phyloP scores from a whole-genome alignment of 2,329 filamentous ascomycete genomes.

The Fusarium nematophilum region DNA sequence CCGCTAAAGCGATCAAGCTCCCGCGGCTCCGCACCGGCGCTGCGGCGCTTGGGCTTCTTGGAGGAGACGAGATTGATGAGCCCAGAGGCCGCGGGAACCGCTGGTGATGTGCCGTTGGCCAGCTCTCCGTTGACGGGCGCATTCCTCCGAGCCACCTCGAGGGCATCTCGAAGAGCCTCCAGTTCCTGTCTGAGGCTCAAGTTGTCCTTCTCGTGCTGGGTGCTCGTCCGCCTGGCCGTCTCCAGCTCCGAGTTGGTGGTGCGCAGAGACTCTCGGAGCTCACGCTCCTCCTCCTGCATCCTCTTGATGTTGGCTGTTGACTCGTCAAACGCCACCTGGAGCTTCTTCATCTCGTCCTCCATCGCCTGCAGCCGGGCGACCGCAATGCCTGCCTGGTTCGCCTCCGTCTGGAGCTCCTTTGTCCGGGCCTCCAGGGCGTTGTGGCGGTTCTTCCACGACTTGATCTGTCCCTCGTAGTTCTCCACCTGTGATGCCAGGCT shows the following conservation, averaged over 20 bases:
- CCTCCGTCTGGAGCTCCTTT: conserved; percentile 95
- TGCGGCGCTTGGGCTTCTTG: conserved; percentile 96
- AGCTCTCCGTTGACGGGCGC: conserved; percentile 77
- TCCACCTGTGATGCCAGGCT: conserved; percentile 87
- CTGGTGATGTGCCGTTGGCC: conserved; percentile 52
- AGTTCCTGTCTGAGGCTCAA: conserved; percentile 87
- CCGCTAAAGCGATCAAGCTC: conserved; percentile 91
- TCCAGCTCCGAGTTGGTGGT: conserved; percentile 85
- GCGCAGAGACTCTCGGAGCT: conserved; percentile 84
- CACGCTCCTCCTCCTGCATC: conserved; percentile 92
- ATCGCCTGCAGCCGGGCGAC: conserved; percentile 89
- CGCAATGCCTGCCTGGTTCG: conserved; percentile 96
- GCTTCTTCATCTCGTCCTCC: conserved; percentile 94
- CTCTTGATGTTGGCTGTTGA: conserved; percentile 91
- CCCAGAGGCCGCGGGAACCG: conserved; percentile 72
- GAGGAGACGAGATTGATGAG: conserved; percentile 97
- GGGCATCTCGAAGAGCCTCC: conserved; percentile 88
- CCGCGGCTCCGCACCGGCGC: conserved; percentile 86
- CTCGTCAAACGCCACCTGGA: conserved; percentile 90
- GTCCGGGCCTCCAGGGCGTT: conserved; percentile 89
- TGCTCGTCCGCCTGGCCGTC: conserved; percentile 78
- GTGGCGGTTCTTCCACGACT: conserved; percentile 93
- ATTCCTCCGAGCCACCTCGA: conserved; percentile 85
- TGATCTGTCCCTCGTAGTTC: conserved; percentile 95
- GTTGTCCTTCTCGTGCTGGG: conserved; percentile 86